These are phyloP conservation scores for Apiospora aurea DNA, from an alignment of 2,329 filamentous ascomycete genomes.

Conservation along the genomic window DNA sequence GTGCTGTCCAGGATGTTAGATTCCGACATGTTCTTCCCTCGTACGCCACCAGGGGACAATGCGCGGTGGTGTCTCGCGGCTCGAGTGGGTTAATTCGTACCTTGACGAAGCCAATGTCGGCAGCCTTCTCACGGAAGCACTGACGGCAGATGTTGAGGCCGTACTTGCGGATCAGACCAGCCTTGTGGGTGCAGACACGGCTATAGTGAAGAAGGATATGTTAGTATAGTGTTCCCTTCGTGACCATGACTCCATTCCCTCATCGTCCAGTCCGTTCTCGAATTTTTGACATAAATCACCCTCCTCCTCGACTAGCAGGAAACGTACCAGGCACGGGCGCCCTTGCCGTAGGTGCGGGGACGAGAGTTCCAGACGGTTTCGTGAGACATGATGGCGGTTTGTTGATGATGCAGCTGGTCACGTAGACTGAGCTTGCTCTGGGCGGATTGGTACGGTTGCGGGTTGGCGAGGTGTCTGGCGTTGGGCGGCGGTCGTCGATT, in stretches of 20 bases:
- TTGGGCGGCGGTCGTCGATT: conserved; percentile 17
- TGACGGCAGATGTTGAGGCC: conserved; percentile 88
- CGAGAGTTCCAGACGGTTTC: conserved; percentile 99
- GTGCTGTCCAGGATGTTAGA: conserved; percentile 31
- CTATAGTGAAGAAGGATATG: conserved; percentile 44
- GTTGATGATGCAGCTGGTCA: conserved; percentile 35
- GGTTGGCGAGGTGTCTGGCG: conserved; percentile 22
- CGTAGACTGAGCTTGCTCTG: conserved; percentile 17
- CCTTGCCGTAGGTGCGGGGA: conserved; percentile 97
- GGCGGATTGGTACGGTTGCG: conserved; percentile 18
- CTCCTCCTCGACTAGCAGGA: conserved; percentile 26
- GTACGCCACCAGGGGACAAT: background rate
- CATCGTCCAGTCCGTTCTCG: conserved; percentile 9
- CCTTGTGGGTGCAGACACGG: conserved; percentile 85
- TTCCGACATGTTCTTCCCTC: background rate
- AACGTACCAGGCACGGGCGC: conserved; percentile 88
- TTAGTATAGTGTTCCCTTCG: conserved; percentile 36
- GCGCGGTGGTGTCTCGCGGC: conserved; percentile 2
- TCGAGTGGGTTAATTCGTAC: conserved; percentile 45
- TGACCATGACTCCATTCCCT: conserved; percentile 17
- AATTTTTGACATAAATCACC: conserved; percentile 19
- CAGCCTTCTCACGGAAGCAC: conserved; percentile 78
- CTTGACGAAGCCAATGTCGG: conserved; percentile 79
- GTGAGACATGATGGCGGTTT: conserved; percentile 68
- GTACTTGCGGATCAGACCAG: conserved; percentile 99